These are phyloP conservation scores for Acacia crassicarpa DNA, from an alignment of 306 rosid species.

Conservation along the genomic window DNA sequence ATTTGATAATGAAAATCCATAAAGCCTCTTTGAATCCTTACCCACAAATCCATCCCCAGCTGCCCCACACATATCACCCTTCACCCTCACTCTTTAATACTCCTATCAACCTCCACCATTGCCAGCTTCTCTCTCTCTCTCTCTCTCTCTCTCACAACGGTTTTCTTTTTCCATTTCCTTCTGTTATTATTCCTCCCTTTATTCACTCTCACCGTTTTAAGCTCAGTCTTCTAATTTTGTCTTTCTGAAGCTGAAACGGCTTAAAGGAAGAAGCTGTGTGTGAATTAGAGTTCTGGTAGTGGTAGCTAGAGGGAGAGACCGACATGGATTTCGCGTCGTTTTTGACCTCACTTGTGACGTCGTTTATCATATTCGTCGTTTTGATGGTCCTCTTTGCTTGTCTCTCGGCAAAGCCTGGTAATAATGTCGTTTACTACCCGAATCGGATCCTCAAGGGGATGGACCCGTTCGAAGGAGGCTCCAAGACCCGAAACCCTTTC, in stretches of 20 bases:
- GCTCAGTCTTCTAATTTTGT: background rate
- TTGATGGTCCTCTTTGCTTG: slow-evolving; percentile 66
- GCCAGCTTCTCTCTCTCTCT: background rate
- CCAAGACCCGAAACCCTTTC: slow-evolving; percentile 65
- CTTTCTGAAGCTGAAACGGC: background rate
- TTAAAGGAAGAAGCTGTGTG: background rate
- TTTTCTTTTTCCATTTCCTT: background rate
- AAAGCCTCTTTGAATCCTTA: background rate
- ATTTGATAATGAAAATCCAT: too few species aligned
- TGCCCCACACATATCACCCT: background rate
- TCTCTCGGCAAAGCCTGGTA: slow-evolving; percentile 67
- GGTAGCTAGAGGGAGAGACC: background rate
- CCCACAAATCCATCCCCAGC: background rate
- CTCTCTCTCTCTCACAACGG: background rate
- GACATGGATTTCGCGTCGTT: slow-evolving; percentile 83
- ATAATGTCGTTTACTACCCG: slow-evolving; percentile 81
- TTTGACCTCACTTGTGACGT: slow-evolving; percentile 82
- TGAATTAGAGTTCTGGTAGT: background rate
- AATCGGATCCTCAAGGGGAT: slow-evolving; percentile 77
- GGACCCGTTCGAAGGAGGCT: slow-evolving; percentile 62
- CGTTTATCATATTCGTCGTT: slow-evolving; percentile 66
- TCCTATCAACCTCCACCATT: background rate
- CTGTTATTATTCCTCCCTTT: background rate
- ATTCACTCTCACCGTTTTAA: background rate
- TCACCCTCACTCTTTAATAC: background rate